Evolutionary conservation across 345 rosid genomes (phyloP).

Genomic region (Sonneratia alba): DNA sequence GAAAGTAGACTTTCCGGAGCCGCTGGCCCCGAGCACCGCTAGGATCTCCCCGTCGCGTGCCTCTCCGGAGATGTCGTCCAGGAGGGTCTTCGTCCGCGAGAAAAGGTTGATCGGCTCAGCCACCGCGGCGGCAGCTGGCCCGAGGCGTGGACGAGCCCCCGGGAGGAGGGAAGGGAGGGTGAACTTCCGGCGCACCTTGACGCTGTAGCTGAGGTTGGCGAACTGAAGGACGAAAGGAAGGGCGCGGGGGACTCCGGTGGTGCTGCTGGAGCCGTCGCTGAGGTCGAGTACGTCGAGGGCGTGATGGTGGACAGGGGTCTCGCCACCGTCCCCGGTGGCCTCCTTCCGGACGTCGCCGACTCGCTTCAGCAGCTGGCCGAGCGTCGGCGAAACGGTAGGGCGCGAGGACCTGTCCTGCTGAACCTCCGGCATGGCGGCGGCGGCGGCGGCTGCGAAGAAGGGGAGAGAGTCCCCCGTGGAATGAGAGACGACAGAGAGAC

Average conservation of each 20-base stretch:
- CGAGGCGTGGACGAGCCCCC: neutral
- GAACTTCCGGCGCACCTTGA: slow-evolving; percentile 46
- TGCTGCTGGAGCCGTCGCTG: slow-evolving; percentile 51
- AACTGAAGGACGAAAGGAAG: slow-evolving; percentile 66
- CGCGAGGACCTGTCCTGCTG: neutral
- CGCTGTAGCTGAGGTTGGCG: slow-evolving; percentile 65
- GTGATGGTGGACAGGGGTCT: slow-evolving; percentile 65
- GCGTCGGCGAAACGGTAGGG: slow-evolving; percentile 30
- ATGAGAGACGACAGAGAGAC: neutral
- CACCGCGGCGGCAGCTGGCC: slow-evolving; percentile 16
- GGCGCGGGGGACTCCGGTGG: slow-evolving; percentile 25
- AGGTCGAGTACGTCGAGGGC: slow-evolving; percentile 22
- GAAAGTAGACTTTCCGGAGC: slow-evolving; percentile 82
- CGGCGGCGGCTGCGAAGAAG: slow-evolving; percentile 1
- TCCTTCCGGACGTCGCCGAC: slow-evolving; percentile 61
- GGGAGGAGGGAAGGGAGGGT: slow-evolving; percentile 25
- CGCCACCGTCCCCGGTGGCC: slow-evolving; percentile 48
- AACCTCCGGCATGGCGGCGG: neutral
- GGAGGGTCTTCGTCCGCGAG: slow-evolving; percentile 50
- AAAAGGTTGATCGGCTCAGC: slow-evolving; percentile 31
- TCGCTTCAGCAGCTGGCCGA: slow-evolving; percentile 66
- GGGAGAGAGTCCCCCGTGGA: slow-evolving; percentile 1
- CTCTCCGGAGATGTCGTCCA: slow-evolving; percentile 73
- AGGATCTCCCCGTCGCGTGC: slow-evolving; percentile 83
- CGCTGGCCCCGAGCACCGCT: slow-evolving; percentile 91